These are phyloP conservation scores for Simmondsia chinensis DNA, from an alignment of 148 eudicot species.

Conservation along the genomic window DNA sequence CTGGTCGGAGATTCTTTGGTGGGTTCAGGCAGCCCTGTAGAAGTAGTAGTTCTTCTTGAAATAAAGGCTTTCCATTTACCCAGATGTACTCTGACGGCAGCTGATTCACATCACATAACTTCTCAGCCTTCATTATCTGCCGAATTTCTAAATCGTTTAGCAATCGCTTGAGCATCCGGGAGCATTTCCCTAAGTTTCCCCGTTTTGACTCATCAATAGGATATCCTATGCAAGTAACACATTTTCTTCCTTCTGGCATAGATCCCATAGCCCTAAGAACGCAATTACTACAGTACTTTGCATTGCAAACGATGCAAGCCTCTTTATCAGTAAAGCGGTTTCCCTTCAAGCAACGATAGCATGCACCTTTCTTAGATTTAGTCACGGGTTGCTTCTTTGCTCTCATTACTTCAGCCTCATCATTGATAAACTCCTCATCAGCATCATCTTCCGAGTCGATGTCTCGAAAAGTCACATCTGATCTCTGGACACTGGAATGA, in stretches of 20 bases:
- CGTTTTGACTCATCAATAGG: constrained; percentile 85
- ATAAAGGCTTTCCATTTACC: constrained; percentile 82
- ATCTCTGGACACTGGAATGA: constrained; percentile 33
- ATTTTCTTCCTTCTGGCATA: constrained; percentile 99
- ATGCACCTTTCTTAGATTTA: constrained; percentile 68
- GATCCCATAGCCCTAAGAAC: constrained; percentile 98
- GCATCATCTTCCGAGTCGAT: constrained; percentile 45
- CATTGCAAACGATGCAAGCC: constrained; percentile 88
- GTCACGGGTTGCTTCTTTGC: constrained; percentile 40
- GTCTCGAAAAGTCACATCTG: constrained; percentile 58
- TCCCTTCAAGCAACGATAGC: constrained; percentile 87
- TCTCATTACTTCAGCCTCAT: constrained; percentile 28
- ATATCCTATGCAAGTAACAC: constrained; percentile 82
- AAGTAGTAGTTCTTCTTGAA: constrained; percentile 65
- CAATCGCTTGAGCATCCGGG: constrained; percentile 75
- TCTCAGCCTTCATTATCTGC: constrained; percentile 94
- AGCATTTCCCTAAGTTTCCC: constrained; percentile 81
- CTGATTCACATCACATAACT: constrained; percentile 81
- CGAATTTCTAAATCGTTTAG: constrained; percentile 81
- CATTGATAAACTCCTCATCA: constrained; percentile 27
- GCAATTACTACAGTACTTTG: constrained; percentile 82
- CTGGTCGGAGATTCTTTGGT: constrained; percentile 90
- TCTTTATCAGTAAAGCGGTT: constrained; percentile 89
- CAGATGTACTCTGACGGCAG: constrained; percentile 78
- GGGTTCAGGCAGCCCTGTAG: constrained; percentile 78